Base-by-base conservation (phyloP, 495 filamentous ascomycete genomes). In the Annulohypoxylon stygium region DNA sequence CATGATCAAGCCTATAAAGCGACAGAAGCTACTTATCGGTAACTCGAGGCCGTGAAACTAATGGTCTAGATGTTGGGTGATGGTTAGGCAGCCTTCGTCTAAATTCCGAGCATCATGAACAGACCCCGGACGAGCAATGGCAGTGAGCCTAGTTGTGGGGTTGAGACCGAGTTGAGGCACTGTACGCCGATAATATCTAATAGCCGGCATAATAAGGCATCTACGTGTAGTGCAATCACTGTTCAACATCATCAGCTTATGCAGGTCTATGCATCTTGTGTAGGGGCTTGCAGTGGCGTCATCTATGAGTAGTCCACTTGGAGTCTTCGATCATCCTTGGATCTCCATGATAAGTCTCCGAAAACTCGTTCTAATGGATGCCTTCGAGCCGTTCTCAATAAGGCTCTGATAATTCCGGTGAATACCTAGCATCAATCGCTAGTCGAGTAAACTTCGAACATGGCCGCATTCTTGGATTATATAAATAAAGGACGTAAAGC, bases 71-170 rank as follows among this genome's bases (percentile, higher is more conserved):
- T n/a, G 39, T 25, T 39, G 63, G 37, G 30, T 23, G 39, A 16
- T 34, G 23, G 51, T 23, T 58, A 66, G 63, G 63, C 63, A 66
- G 39, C 37, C 57, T 68, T 61, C 41, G 37, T 48, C 4, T 48
- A 61, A 25, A 14, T 39, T n/a, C 8, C 18, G n/a, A 48, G 20
- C 12, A 47, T 61, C 33, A 20, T 45, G n/a, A 26, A 30, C 18
- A 26, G 1, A n/a, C 53, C 26, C 53, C 12, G 33, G 54, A 39
- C 39, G 34, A 39, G 54, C 30, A 36, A 25, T 25, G 16, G 30
- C 33, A 39, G 33, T 39, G 34, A 20, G 54, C 54, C 33, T 58
- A 37, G 16, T 20, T 39, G 30, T 33, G 54, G 54, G 54, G 54
- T 57, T 20, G 12, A 18, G 25, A 23, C 20, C 5, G 3, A 9